Conservation (phyloP, 1,284 basidiomycete genomes). For the Trametes versicolor region DNA sequence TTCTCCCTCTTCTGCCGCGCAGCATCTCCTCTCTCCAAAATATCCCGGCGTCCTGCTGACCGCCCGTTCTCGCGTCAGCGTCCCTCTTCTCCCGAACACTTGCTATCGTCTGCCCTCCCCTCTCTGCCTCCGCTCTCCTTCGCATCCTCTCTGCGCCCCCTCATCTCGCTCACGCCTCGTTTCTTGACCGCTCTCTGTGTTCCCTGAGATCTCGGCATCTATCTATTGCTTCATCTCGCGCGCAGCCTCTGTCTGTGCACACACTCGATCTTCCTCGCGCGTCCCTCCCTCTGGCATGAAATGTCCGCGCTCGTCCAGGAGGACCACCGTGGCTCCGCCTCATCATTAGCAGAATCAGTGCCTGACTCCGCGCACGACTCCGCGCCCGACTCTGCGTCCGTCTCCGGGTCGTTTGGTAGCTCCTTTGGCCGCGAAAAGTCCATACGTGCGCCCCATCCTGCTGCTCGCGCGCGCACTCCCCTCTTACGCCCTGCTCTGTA, state of each 20-base stretch:
- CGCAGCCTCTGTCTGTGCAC: not conserved
- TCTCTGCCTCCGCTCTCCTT: conserved; percentile 2
- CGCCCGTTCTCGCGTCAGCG: conserved; percentile 24
- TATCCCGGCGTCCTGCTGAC: conserved; percentile 16
- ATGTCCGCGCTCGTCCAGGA: conserved; percentile 37
- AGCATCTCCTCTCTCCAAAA: not conserved
- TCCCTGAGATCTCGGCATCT: not conserved
- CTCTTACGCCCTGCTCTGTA: not conserved
- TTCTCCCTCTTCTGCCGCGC: not conserved
- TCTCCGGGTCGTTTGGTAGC: conserved; percentile 22
- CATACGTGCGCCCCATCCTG: conserved; percentile 24
- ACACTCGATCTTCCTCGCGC: not conserved
- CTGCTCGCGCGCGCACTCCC: not conserved
- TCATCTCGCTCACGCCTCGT: not conserved
- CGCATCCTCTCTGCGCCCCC: not conserved
- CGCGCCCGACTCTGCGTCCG: conserved; percentile 16
- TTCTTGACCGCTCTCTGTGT: not conserved
- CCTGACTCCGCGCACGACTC: conserved; percentile 10
- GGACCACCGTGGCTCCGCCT: conserved; percentile 28
- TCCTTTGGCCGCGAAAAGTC: conserved; percentile 33
- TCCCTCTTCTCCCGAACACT: conserved; percentile 10
- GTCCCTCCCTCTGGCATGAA: conserved; percentile 28
- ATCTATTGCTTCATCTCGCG: not conserved
- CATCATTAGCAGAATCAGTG: conserved; percentile 9
- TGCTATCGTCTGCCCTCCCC: conserved; percentile 14